Conservation (phyloP, 2,329 filamentous ascomycete species). For the Cephalotrichum gorgonifer region DNA sequence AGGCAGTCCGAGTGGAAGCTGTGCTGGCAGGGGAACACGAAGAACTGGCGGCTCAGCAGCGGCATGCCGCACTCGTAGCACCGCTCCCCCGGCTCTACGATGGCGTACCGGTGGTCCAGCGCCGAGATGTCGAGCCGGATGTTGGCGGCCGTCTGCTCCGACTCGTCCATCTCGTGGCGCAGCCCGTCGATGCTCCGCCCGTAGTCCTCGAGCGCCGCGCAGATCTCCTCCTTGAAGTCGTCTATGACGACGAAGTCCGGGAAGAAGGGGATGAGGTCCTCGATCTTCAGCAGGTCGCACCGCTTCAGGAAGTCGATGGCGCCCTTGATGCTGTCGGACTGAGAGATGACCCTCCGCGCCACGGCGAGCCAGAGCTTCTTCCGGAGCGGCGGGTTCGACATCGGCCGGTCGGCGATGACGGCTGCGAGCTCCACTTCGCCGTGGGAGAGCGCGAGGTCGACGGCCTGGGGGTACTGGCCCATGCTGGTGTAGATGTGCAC, state of each 20-base stretch:
- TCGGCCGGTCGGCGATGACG: constrained; percentile 76
- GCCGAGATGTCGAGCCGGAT: constrained; percentile 84
- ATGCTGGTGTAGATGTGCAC: constrained; percentile 97
- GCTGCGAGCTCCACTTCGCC: constrained; percentile 83
- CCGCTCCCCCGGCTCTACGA: constrained; percentile 91
- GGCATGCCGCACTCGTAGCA: constrained; percentile 85
- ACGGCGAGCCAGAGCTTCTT: constrained; percentile 96
- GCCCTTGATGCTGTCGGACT: constrained; percentile 77
- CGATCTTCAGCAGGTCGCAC: constrained; percentile 85
- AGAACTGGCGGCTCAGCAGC: constrained; percentile 83
- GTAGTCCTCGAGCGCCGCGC: constrained; percentile 86
- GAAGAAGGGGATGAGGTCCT: constrained; percentile 96
- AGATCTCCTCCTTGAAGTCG: constrained; percentile 98
- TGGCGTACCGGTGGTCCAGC: constrained; percentile 82
- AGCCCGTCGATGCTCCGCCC: constrained; percentile 79
- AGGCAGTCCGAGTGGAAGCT: constrained; percentile 95
- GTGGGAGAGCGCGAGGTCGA: constrained; percentile 84
- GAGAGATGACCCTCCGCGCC: constrained; percentile 84
- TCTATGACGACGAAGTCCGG: constrained; percentile 98
- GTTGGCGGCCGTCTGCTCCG: constrained; percentile 74
- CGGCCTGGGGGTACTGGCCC: constrained; percentile 87
- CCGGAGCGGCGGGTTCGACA: constrained; percentile 66
- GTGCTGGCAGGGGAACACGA: constrained; percentile 97
- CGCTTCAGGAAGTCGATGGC: constrained; percentile 90
- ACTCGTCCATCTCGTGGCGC: constrained; percentile 93